These are phyloP conservation scores for Cladorrhinum samala DNA, from an alignment of 495 filamentous ascomycete species.

Conservation along the genomic window DNA sequence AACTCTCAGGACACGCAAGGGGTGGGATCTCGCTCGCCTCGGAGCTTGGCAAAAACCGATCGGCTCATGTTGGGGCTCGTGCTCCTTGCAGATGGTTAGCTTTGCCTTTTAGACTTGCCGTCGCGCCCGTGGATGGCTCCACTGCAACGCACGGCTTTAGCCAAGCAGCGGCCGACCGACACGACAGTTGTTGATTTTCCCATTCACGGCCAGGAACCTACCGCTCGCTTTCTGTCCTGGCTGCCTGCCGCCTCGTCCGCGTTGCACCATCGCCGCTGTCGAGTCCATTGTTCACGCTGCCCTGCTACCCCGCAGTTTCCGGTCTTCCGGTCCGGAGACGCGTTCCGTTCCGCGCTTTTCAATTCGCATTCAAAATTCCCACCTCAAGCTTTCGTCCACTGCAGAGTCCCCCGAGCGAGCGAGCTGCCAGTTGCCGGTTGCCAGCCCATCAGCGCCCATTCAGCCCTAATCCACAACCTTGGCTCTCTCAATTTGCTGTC, in stretches of 20 bases:
- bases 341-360: neutral
- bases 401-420: neutral
- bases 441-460: neutral
- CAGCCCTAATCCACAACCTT: neutral
- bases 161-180: neutral
- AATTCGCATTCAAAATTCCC: neutral
- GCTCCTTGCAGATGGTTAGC: conserved; percentile 6
- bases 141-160: neutral
- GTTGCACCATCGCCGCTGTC: neutral
- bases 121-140: neutral
- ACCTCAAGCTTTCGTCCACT: neutral
- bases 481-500: neutral
- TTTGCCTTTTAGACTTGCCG: neutral
- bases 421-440: neutral
- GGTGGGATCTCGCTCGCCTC: neutral
- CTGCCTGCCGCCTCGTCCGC: neutral
- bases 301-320: conserved; percentile 2
- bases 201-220: neutral
- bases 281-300: neutral
- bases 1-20: neutral
- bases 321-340: neutral
- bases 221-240: neutral
- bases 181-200: neutral
- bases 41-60: neutral
- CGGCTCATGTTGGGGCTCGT: conserved; percentile 1